Evolutionary conservation across 495 filamentous ascomycete species (phyloP).

Genomic region (Bryoglossum gracile): DNA sequence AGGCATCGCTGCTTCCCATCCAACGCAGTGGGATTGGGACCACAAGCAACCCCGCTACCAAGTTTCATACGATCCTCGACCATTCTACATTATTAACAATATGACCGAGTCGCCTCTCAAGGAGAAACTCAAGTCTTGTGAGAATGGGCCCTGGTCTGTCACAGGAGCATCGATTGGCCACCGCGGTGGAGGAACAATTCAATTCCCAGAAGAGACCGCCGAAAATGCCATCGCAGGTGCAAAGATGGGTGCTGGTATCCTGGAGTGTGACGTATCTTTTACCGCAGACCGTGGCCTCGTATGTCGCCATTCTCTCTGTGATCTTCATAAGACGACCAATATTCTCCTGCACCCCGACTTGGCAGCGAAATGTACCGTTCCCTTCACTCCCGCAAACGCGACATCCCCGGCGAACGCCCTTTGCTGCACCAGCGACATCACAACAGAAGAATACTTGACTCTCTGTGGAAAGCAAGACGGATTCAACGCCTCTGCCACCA

Average conservation of each 20-base stretch:
- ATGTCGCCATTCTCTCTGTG: conserved; percentile 56
- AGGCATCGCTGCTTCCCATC: too few relatives aligned
- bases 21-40: not conserved
- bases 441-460: conserved; percentile 48
- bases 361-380: conserved; percentile 51
- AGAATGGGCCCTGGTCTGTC: conserved; percentile 35
- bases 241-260: conserved; percentile 55
- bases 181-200: conserved; percentile 49
- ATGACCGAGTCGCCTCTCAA: conserved; percentile 53
- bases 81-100: conserved; percentile 51
- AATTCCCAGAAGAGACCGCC: conserved; percentile 54
- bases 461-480: conserved; percentile 59
- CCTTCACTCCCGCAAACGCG: conserved; percentile 43
- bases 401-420: conserved; percentile 37
- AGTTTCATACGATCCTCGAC: conserved; percentile 39
- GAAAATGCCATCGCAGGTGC: conserved; percentile 46
- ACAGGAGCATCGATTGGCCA: conserved; percentile 49
- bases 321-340: conserved; percentile 58
- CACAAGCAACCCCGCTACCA: not conserved
- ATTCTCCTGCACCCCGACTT: conserved; percentile 49
- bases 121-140: conserved; percentile 44
- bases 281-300: conserved; percentile 53
- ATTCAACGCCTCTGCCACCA: conserved; percentile 44
- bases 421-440: conserved; percentile 60
- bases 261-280: conserved; percentile 59